phyloP scores from a whole-genome alignment of 2,329 filamentous ascomycete species.

The Davidsoniella eucalypti region DNA sequence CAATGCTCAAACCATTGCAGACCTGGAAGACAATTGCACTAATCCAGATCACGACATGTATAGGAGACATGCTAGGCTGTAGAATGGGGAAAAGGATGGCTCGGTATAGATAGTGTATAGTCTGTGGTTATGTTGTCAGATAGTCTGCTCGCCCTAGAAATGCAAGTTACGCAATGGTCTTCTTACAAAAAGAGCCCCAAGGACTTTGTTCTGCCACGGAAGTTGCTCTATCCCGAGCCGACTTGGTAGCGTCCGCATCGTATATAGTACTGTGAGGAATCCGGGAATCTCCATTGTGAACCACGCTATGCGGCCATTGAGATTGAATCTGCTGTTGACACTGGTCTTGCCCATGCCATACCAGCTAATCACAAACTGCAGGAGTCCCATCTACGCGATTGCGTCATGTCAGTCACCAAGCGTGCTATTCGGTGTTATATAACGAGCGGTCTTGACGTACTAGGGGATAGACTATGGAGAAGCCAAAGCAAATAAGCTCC shows the following conservation, averaged over 20 bases:
- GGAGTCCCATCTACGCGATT: slow-evolving; percentile 41
- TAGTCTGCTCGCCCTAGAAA: slow-evolving; percentile 1
- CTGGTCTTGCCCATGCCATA: slow-evolving; percentile 93
- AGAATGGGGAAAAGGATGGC: slow-evolving; percentile 68
- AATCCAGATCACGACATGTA: slow-evolving; percentile 52
- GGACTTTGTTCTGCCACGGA: slow-evolving; percentile 63
- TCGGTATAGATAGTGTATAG: slow-evolving; percentile 82
- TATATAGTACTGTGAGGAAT: slow-evolving; percentile 62
- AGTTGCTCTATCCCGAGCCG: slow-evolving; percentile 40
- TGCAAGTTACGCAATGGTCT: background rate
- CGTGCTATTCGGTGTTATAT: background rate
- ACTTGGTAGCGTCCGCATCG: slow-evolving; percentile 51
- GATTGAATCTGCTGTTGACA: slow-evolving; percentile 53
- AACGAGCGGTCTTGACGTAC: slow-evolving; percentile 22
- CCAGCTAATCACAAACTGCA: slow-evolving; percentile 64
- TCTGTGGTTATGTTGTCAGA: slow-evolving; percentile 22
- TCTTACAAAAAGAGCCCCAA: slow-evolving; percentile 49
- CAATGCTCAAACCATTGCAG: slow-evolving; percentile 61
- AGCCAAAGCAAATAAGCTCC: slow-evolving; percentile 33
- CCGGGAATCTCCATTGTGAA: slow-evolving; percentile 73
- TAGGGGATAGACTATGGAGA: slow-evolving; percentile 35
- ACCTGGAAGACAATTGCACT: slow-evolving; percentile 60
- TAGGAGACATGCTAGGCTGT: slow-evolving; percentile 84
- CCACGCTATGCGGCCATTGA: slow-evolving; percentile 84
- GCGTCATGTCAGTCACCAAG: slow-evolving; percentile 13